Percentiles rank a stretch among this genome's conserved stretches.
These are phyloP conservation scores for Kwoniella sp. DNA, from an alignment of 768 basidiomycete species.

Conservation along the genomic window DNA sequence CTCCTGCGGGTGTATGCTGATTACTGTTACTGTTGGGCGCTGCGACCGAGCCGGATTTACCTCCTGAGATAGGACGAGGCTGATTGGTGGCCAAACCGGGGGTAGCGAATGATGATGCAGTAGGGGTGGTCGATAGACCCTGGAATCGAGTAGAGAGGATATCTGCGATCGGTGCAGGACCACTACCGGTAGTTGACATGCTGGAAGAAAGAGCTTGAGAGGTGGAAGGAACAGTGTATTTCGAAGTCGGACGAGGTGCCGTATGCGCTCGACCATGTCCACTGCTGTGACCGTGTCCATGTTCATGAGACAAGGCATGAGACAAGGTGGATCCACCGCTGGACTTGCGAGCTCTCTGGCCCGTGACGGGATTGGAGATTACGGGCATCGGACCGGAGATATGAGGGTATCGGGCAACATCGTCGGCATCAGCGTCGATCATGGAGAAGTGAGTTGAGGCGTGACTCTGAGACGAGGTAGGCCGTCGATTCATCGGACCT, in stretches of 20 bases:
- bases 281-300: background rate
- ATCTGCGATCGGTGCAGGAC: conserved; percentile 36
- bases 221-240: background rate
- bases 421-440: conserved; percentile 1
- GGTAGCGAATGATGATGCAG: background rate
- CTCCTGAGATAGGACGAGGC: background rate
- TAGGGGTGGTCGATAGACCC: conserved; percentile 23
- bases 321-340: background rate
- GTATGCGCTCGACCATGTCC: conserved; percentile 10
- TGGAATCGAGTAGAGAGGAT: conserved; percentile 35
- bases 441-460: background rate
- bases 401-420: conserved; percentile 7
- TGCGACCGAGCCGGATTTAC: too few species aligned
- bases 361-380: conserved; percentile 17
- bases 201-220: background rate
- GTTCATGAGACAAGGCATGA: too few species aligned
- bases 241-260: conserved; percentile 3
- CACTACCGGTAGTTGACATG: background rate
- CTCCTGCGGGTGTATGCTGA: background rate
- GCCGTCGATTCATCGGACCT: conserved; percentile 5
- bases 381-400: conserved; percentile 16
- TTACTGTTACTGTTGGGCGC: too few species aligned
- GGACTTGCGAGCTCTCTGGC: conserved; percentile 20
- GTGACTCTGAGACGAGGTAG: conserved; percentile 12
- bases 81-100: background rate